These are phyloP conservation scores for Ganoderma sinense DNA, from an alignment of 1,284 basidiomycete genomes.

Conservation along the genomic window DNA sequence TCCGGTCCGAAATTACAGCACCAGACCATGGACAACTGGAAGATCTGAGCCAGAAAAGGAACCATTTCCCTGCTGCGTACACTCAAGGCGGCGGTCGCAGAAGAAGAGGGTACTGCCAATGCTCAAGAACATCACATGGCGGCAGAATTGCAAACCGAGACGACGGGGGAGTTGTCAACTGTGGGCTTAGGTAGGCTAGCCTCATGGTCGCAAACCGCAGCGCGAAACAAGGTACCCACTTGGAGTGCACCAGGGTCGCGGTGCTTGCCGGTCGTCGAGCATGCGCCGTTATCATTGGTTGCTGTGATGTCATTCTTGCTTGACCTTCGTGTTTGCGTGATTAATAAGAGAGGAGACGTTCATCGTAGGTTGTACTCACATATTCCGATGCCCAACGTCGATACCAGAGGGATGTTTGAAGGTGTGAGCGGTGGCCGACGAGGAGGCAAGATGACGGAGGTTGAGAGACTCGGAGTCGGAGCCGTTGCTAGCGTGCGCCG, in stretches of 20 bases:
- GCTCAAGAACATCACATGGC: neutral
- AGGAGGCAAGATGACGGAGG: neutral
- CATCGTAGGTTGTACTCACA: neutral
- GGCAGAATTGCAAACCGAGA: neutral
- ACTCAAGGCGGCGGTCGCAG: neutral
- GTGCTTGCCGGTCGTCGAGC: neutral
- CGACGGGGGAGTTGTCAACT: neutral
- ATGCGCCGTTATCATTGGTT: neutral
- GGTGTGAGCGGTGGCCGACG: neutral
- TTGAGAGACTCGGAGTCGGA: neutral
- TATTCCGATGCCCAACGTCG: neutral
- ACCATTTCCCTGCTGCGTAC: neutral
- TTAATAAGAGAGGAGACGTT: neutral
- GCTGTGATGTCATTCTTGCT: neutral
- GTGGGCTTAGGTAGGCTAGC: neutral
- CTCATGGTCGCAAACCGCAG: neutral
- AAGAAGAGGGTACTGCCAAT: neutral
- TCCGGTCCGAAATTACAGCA: neutral
- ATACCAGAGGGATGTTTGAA: neutral
- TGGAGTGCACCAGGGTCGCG: neutral
- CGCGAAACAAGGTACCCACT: neutral
- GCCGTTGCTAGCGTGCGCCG: neutral
- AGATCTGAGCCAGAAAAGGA: neutral
- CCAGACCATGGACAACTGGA: neutral
- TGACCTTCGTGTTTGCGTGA: neutral